Evolutionary conservation across 306 rosid species (phyloP), one percentile per base, ranked within the genome.

Genomic region (Acacia acuminata): DNA sequence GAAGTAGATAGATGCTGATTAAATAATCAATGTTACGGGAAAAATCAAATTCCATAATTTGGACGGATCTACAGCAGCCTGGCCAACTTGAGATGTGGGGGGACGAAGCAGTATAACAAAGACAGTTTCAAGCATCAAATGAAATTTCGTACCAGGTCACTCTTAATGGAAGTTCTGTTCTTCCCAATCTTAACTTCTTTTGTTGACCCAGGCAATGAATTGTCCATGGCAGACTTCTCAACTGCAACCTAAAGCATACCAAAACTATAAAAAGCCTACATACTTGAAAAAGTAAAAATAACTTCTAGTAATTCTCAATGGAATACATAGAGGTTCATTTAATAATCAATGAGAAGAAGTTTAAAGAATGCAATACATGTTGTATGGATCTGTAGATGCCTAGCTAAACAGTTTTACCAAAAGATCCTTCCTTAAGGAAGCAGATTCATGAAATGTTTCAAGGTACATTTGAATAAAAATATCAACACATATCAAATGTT

Each of bases 141-240:
- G 55, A 78, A 60, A 75, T 53, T 66, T 40, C 90, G 72, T 84
- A 87, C 90, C 82, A 53, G 77, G 75, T 84, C 86, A 76, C 85
- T 82, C 81, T 42, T 70, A 17, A 40, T 71, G 82, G 84, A 87
- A 36, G 73, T 79, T 71, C 75, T 24, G 30, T 48, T 85, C 87
- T 79, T 84, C 81, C 63, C 84, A 73, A 85, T 87, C 88, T 84
- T 91, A 79, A 87, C 81, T 88, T 91, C 94, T 83, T 86, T 85
- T 73, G 83, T 86, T 94, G 94, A 93, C 67, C 94, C 97, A 42
- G 91, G 87, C 24, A 97, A 92, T 82, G 93, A 83, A 87, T 89
- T 97, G 77, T 91, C 94, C 79, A 36, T 87, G 45, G 70, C 50
- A 38, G 85, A 77, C 80, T 84, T 92, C 86, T 89, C 90, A 66